Conservation (phyloP, 768 basidiomycete species). For the Leccinum boreale region DNA sequence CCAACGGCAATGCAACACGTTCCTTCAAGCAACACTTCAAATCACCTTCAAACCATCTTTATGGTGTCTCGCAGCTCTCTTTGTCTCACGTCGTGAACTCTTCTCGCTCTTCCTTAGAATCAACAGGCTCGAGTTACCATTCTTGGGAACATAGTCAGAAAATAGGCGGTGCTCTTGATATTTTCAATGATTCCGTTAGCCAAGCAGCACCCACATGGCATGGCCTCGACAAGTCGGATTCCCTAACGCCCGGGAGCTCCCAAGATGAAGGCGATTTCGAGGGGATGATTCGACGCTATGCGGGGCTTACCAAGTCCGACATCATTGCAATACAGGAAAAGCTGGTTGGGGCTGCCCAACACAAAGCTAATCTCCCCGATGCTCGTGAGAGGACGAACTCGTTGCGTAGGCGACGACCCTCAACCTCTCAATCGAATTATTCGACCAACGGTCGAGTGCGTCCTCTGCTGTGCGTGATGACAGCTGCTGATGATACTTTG, state of each 20-base stretch:
- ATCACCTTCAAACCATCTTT: constrained; percentile 49
- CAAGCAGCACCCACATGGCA: constrained; percentile 59
- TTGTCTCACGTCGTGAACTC: constrained; percentile 71
- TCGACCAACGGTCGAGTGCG: constrained; percentile 51
- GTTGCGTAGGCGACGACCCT: constrained; percentile 71
- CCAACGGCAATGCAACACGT: constrained; percentile 42
- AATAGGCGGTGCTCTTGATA: constrained; percentile 48
- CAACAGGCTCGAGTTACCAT: constrained; percentile 82
- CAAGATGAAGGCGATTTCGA: constrained; percentile 60
- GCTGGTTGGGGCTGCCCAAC: constrained; percentile 59
- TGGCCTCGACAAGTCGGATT: constrained; percentile 54
- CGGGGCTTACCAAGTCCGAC: constrained; percentile 69
- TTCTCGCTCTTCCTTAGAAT: constrained; percentile 76
- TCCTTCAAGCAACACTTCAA: constrained; percentile 52
- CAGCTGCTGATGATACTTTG: constrained; percentile 4
- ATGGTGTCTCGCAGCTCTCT: constrained; percentile 54
- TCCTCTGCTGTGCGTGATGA: constrained; percentile 1
- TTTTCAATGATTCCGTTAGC: constrained; percentile 51
- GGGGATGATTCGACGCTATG: constrained; percentile 59
- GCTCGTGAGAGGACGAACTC: constrained; percentile 63
- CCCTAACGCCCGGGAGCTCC: constrained; percentile 47
- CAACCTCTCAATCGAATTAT: constrained; percentile 81
- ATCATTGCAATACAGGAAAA: constrained; percentile 73
- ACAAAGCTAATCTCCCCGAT: constrained; percentile 56
- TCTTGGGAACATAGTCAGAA: constrained; percentile 64